Conservation (phyloP, 345 rosid genomes). For the Cardamine resedifolia region DNA sequence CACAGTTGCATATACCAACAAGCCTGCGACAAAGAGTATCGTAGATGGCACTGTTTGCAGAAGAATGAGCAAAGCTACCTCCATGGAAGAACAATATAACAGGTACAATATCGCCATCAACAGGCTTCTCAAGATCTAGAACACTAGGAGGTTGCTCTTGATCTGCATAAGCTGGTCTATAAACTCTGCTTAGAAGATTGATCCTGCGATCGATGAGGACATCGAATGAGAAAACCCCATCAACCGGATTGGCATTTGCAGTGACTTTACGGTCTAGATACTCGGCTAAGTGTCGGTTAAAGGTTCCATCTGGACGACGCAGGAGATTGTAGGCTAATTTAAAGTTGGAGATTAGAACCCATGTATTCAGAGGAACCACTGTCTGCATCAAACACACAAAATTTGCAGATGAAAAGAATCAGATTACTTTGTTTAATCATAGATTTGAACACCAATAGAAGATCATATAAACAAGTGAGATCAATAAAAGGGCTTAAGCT, state of each 20-base stretch:
- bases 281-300: slow-evolving; percentile 90
- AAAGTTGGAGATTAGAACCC: slow-evolving; percentile 89
- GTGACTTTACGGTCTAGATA: slow-evolving; percentile 82
- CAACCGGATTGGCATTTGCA: slow-evolving; percentile 69
- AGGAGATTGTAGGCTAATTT: slow-evolving; percentile 81
- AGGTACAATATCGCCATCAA: slow-evolving; percentile 58
- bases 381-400: slow-evolving; percentile 42
- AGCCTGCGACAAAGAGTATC: slow-evolving; percentile 78
- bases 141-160: slow-evolving; percentile 43
- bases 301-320: slow-evolving; percentile 89
- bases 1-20: slow-evolving; percentile 64
- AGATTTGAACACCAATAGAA: not conserved
- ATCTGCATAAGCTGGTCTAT: slow-evolving; percentile 54
- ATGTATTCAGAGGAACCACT: slow-evolving; percentile 86
- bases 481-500: not conserved
- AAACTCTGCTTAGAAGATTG: slow-evolving; percentile 63
- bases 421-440: not conserved
- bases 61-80: slow-evolving; percentile 93
- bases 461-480: slow-evolving; percentile 1
- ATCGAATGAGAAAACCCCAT: slow-evolving; percentile 83
- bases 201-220: slow-evolving; percentile 58
- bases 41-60: slow-evolving; percentile 78
- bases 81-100: slow-evolving; percentile 90
- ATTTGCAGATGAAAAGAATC: not conserved
- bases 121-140: slow-evolving; percentile 69